phyloP scores from a whole-genome alignment of 2,329 filamentous ascomycete species.

The Nothophoma quercina region DNA sequence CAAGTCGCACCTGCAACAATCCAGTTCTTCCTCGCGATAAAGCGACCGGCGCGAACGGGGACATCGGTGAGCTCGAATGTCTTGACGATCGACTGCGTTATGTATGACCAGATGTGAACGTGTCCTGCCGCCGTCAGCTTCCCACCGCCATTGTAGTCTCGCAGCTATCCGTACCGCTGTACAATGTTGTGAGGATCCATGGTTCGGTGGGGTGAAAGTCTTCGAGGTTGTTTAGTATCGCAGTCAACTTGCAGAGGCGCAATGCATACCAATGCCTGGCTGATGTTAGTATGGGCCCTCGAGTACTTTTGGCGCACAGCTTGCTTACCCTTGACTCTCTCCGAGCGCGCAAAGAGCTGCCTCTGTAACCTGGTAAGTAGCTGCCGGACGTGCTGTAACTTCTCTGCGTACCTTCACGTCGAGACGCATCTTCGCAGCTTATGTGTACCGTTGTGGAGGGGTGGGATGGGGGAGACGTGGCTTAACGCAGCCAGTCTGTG shows the following conservation, averaged over 20 bases:
- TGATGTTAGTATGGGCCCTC: conserved; percentile 32
- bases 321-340: conserved; percentile 78
- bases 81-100: conserved; percentile 81
- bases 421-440: conserved; percentile 52
- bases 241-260: conserved; percentile 2
- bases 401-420: conserved; percentile 53
- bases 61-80: conserved; percentile 99
- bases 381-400: neutral
- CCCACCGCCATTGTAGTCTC: conserved; percentile 7
- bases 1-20: conserved; percentile 76
- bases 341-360: conserved; percentile 85
- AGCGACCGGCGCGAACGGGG: conserved; percentile 93
- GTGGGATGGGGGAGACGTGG: conserved; percentile 47
- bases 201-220: conserved; percentile 97
- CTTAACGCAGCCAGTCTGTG: conserved; percentile 48
- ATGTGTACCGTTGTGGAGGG: conserved; percentile 36
- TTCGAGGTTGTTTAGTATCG: conserved; percentile 61
- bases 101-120: conserved; percentile 99
- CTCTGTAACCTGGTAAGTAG: conserved; percentile 64
- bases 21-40: conserved; percentile 98
- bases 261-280: conserved; percentile 46
- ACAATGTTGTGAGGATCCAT: conserved; percentile 93
- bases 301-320: conserved; percentile 1
- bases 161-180: conserved; percentile 72
- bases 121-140: conserved; percentile 69